phyloP scores from a whole-genome alignment of 331 rosid species.

The Spiraea crenata region DNA sequence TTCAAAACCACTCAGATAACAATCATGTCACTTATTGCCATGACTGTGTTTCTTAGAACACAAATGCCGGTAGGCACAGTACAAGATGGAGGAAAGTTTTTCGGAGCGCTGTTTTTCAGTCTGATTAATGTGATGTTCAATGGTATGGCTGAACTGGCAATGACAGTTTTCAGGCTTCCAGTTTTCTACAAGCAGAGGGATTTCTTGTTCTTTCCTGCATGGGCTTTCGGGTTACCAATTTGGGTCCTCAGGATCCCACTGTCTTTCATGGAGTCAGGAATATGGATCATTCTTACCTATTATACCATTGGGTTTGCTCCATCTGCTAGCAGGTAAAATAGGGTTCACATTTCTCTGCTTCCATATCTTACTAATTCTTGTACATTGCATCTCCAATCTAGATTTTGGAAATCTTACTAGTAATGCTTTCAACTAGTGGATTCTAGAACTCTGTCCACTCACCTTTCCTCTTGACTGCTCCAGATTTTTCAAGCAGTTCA shows the following conservation, averaged over 20 bases:
- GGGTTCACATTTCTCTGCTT: background rate
- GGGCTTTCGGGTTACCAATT: slow-evolving; percentile 58
- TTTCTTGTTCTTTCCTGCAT: slow-evolving; percentile 57
- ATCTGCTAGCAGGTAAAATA: slow-evolving; percentile 49
- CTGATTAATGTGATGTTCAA: slow-evolving; percentile 60
- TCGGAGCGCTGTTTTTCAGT: slow-evolving; percentile 60
- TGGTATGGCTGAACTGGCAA: slow-evolving; percentile 51
- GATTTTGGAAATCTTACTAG: background rate
- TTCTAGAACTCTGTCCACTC: background rate
- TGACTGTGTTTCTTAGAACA: slow-evolving; percentile 55
- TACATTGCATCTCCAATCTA: background rate
- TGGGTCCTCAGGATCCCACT: slow-evolving; percentile 58
- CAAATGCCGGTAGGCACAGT: slow-evolving; percentile 47
- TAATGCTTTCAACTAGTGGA: background rate
- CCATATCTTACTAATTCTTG: background rate
- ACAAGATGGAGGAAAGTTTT: slow-evolving; percentile 37
- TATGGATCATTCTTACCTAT: slow-evolving; percentile 58
- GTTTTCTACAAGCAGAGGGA: slow-evolving; percentile 68
- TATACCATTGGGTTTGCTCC: slow-evolving; percentile 77
- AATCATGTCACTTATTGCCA: slow-evolving; percentile 33
- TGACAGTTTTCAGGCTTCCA: slow-evolving; percentile 53
- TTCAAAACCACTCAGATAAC: slow-evolving; percentile 50
- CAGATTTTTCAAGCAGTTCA: slow-evolving; percentile 71
- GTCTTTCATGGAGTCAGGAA: slow-evolving; percentile 45
- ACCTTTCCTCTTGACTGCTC: background rate